Conservation (phyloP, 2,329 filamentous ascomycete genomes). For the Hymenoscyphus albidus region DNA sequence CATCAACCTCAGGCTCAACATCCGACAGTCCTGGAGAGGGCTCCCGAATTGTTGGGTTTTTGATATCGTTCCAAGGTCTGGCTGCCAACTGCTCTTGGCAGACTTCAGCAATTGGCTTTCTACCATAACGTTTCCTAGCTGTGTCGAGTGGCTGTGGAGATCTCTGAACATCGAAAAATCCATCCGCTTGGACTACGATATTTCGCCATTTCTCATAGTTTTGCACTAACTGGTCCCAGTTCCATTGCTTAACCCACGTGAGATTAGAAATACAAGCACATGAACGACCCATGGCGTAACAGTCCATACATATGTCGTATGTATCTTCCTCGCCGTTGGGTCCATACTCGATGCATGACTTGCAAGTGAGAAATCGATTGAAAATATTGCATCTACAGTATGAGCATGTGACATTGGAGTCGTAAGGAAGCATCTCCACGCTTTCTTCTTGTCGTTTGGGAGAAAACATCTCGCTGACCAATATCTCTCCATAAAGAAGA, state of each 20-base stretch:
- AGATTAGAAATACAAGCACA: conserved; percentile 84
- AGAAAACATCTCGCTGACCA: conserved; percentile 83
- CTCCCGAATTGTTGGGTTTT: conserved; percentile 33
- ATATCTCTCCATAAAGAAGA: conserved; percentile 68
- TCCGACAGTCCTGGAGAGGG: conserved; percentile 43
- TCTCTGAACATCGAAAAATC: conserved; percentile 58
- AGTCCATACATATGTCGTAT: conserved; percentile 98
- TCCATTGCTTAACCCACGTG: conserved; percentile 90
- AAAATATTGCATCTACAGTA: conserved; percentile 97
- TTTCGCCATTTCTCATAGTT: conserved; percentile 81
- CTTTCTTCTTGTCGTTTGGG: conserved; percentile 58
- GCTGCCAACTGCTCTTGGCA: conserved; percentile 82
- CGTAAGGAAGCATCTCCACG: conserved; percentile 74
- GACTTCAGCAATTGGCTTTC: conserved; percentile 84
- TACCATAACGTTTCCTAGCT: conserved; percentile 62
- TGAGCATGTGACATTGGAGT: conserved; percentile 90
- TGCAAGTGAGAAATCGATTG: conserved; percentile 93
- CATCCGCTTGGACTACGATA: conserved; percentile 71
- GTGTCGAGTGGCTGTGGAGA: conserved; percentile 69
- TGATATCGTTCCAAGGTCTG: conserved; percentile 80
- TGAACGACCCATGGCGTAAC: conserved; percentile 94
- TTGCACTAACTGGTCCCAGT: conserved; percentile 71
- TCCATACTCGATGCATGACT: conserved; percentile 68
- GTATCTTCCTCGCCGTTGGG: conserved; percentile 72
- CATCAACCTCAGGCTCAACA: conserved; percentile 56